These are phyloP conservation scores for Lichtheimia hyalospora DNA, from an alignment of 371 early-diverging fungal species.

Conservation along the genomic window DNA sequence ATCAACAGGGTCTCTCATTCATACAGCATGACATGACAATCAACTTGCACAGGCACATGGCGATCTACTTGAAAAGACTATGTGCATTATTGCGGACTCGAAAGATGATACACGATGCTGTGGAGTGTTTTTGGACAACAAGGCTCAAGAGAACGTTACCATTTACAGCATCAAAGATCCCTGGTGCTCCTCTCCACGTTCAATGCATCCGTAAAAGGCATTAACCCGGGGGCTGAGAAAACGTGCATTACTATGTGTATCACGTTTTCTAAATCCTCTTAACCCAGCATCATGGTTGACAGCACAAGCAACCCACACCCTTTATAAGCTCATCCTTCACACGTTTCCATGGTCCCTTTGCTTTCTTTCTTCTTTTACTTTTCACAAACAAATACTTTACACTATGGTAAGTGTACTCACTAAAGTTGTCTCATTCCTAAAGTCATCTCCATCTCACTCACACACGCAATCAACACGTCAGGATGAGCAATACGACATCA, in stretches of 20 bases:
- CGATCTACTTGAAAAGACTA: not conserved
- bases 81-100: too few relatives aligned
- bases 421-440: not conserved
- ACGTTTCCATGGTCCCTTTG: not conserved
- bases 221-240: not conserved
- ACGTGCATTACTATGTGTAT: not conserved
- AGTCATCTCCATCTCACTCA: not conserved
- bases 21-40: too few relatives aligned
- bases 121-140: not conserved
- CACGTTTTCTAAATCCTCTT: not conserved
- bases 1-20: too few relatives aligned
- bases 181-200: slow-evolving; percentile 2
- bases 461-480: slow-evolving; percentile 15
- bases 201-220: not conserved
- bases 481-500: slow-evolving; percentile 94
- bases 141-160: not conserved
- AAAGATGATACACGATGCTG: too few relatives aligned
- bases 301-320: too few relatives aligned
- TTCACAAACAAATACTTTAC: not conserved
- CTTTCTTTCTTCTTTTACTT: not conserved
- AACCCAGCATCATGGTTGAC: too few relatives aligned
- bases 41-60: too few relatives aligned
- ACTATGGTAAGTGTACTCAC: not conserved
- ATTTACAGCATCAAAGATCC: not conserved
- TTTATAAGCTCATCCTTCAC: not conserved